Evolutionary conservation across 257 asterid genomes (phyloP), one percentile per base, ranked within the genome.

Genomic region (Lithospermum erythrorhizon): DNA sequence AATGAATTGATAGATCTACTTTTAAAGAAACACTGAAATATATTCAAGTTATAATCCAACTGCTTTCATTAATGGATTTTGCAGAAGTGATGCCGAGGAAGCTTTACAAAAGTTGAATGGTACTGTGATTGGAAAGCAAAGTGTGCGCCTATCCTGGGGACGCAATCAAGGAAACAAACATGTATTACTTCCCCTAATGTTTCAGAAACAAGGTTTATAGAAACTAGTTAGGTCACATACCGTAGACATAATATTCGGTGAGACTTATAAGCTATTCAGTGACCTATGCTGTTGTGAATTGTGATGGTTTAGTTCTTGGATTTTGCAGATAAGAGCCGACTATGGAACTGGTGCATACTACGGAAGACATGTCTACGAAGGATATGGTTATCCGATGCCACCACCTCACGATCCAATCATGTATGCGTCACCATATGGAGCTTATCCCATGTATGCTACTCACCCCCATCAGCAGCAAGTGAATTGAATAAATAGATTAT

Each of bases 391-490:
- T 53, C 84, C 88, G 11, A 15, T 83, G 66, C 84, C 83, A 0
- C 81, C 78, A 32, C 87, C 88, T 41, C 94, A 83, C 10, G 94
- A 86, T 73, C 90, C 96, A 1, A 70, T 76, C 80, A 80, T 90
- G 87, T 90, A 90, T 16, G 91, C 88, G 8, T 77, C 83, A 23
- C 74, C 95, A 11, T 90, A 90, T 53, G 96, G 95, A 17, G 78
- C 87, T 21, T 88, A 91, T 67, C 94, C 95, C 64, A 52, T 83
- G 68, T 87, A 88, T 5, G 95, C 90, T 16, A 74, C 84, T 62
- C 96, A 79, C 76, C 98, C 85, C 64, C 96, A 79, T 75, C 98
- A 88, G 76, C 98, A 85, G 61, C 96, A 85, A 85, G 95, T 90
- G 27, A 87, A 80, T 87, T 87, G 80, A 87, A 55, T 41, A 27